Base-by-base conservation (phyloP, 1,284 basidiomycete genomes). In the Cutaneotrichosporon sp. region DNA sequence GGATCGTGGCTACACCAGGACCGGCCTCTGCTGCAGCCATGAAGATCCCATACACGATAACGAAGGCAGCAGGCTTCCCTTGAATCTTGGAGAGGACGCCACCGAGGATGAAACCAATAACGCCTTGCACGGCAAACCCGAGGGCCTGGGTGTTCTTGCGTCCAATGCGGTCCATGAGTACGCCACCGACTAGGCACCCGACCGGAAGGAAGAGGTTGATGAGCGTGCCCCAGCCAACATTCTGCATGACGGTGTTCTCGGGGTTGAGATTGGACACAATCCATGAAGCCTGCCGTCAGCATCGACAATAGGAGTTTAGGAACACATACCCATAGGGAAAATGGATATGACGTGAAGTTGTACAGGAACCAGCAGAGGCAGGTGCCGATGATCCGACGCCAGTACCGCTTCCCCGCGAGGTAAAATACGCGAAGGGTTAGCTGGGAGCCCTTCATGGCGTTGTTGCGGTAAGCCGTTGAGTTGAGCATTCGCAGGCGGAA, bases 131-230 rank as follows among this genome's bases (percentile, higher is more conserved):
- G 25, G 50, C 19, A 45, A 55, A 46, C 6, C 60, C 62, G 41
- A 61, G 44, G 26, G 63, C 54, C 41, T 61, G 53, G 29, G 59
- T 82, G 66, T 79, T 79, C 54, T 86, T 77, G 63, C 86, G 87
- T 1, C 80, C 76, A 39, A 80, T 71, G 6, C 85, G 84, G 54
- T 86, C 85, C 47, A 79, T 81, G 46, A 87, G 82, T n/a, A 87
- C 68, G n/a, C 87, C 72, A 66, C 86, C 87, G 4, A 87, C 83
- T 37, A 80, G 78, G 70, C 87, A 87, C 1, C 87, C 86, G 24
- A 85, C 22, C 76, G 75, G 56, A 25, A 56, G 50, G 54, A 69
- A 69, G 16, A 54, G 32, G 54, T 67, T 67, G 46, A 69, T 61
- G 19, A 67, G 46, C 4, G 61, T 61, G 3, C 63, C 60, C 53